Base-by-base conservation (phyloP, 2,329 filamentous ascomycete genomes). In the Aphanocladium album region DNA sequence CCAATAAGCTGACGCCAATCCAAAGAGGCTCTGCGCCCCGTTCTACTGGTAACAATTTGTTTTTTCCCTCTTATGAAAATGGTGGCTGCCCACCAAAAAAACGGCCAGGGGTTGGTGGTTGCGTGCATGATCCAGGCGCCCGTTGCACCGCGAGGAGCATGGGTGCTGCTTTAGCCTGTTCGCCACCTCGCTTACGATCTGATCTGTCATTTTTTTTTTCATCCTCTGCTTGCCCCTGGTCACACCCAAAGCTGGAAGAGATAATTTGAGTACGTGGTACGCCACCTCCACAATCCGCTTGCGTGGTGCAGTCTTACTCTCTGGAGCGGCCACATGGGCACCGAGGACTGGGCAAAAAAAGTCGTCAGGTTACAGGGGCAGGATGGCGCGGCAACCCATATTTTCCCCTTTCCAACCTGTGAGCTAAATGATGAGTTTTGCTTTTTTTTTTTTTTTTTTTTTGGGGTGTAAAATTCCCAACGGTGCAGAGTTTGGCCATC, bases 201-300 rank as follows among this genome's bases (percentile, higher is more conserved):
- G 52, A 55, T 43, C 52, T 55, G 52, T 55, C 52, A 55, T 16
- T 43, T 55, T 55, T 45, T 33, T n/a, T 0, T 25, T 30, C n/a
- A n/a, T n/a, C n/a, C n/a, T 5, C 2, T 45, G 23, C 17, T 12
- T 51, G 35, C 52, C 37, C 39, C 52, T 55, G n/a, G n/a, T n/a
- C n/a, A n/a, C n/a, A n/a, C n/a, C n/a, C n/a, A n/a, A n/a, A n/a
- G n/a, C n/a, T n/a, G n/a, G n/a, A n/a, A n/a, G n/a, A n/a, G n/a
- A n/a, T n/a, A n/a, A n/a, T n/a, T n/a, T n/a, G 33, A 35, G 12
- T 35, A 12, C 33, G 12, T 12, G 12, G 33, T 35, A 41, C 55
- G 45, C 55, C 55, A 57, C 55, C 55, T 57, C 55, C 55, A 50
- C 55, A 50, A 30, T 9, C 30, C 54, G 43, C 3, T 5, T n/a